Conservation (phyloP, 163 green algal species). For the Scenedesmus sp. region DNA sequence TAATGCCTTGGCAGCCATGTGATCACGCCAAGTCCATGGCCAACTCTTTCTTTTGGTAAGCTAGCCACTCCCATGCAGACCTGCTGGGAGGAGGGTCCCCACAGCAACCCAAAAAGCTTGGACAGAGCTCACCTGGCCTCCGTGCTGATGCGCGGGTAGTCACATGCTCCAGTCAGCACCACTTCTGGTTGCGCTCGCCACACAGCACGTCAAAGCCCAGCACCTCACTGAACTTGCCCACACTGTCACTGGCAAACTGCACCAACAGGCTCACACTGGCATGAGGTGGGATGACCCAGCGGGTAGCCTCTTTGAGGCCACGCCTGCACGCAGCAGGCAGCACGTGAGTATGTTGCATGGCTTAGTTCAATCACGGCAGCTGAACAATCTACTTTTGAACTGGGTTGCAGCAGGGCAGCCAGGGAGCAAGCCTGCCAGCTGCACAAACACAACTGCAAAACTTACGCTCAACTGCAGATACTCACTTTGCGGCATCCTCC, state of each 20-base stretch:
- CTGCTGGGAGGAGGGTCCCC: too few relatives aligned
- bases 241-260: slow-evolving; percentile 71
- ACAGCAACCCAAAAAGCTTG: neutral
- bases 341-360: neutral
- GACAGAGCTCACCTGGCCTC: slow-evolving; percentile 62
- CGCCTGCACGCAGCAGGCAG: slow-evolving; percentile 24
- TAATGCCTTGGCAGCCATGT: too few relatives aligned
- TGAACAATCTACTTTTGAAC: neutral
- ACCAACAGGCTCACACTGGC: slow-evolving; percentile 68
- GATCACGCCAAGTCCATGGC: too few relatives aligned
- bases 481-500: neutral
- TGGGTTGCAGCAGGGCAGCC: neutral
- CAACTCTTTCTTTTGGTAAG: too few relatives aligned
- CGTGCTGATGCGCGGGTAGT: slow-evolving; percentile 79
- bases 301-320: slow-evolving; percentile 47
- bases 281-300: slow-evolving; percentile 82
- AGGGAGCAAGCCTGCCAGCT: neutral
- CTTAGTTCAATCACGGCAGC: neutral
- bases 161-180: slow-evolving; percentile 70
- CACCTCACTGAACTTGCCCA: slow-evolving; percentile 75
- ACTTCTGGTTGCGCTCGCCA: slow-evolving; percentile 60
- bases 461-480: too few relatives aligned
- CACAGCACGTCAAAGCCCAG: slow-evolving; percentile 79
- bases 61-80: too few relatives aligned
- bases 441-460: neutral